Base-by-base conservation (phyloP, 2,329 filamentous ascomycete genomes). In the Colletotrichum filicis region DNA sequence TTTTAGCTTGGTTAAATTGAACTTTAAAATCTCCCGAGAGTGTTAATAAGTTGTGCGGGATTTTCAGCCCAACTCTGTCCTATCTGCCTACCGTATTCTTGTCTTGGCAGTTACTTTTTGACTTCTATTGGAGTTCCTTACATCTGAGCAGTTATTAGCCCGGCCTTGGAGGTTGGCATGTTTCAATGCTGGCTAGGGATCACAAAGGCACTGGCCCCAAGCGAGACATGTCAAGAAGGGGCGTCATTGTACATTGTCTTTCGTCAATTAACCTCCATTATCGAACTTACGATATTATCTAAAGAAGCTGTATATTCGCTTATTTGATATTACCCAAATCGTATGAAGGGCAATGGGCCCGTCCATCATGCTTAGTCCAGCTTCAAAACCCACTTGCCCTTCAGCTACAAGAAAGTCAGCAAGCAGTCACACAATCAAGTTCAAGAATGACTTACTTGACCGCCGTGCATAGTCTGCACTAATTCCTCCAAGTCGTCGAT, bases 401-500 rank as follows among this genome's bases (percentile, higher is more conserved):
- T 56, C 4, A 73, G 16, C 70, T 73, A 12, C 1, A 11, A 14
- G 1, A 2, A 12, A 12, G 7, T 64, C 28, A 70, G 49, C 22
- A 5, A 24, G 12, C 5, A 1, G 4, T n/a, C 16, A 24, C 12
- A 5, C 9, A 19, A 9, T 19, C 2, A 16, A 2, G 16, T 4
- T 16, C 4, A 11, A 12, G 1, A 22, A 3, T 8, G 2, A 28
- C 46, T 70, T 22, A 56, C 66, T 55, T 70, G 60, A n/a, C 70
- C 66, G 2, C 42, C 46, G 8, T 52, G 37, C 70, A 73, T 73
- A 35, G 55, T 57, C 16, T 73, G 66, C 1, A 70, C 28, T 1
- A 73, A 26, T 7, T 52, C 32, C 12, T 77, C 59, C 12, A 81
- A 66, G 9, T 78, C 74, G 24, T 74, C 75, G 4, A 82, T 70